Percentiles rank a stretch among this genome's conserved stretches.
These are phyloP conservation scores for Chlorella sp. DNA, from an alignment of 139 green algal species.

Conservation along the genomic window DNA sequence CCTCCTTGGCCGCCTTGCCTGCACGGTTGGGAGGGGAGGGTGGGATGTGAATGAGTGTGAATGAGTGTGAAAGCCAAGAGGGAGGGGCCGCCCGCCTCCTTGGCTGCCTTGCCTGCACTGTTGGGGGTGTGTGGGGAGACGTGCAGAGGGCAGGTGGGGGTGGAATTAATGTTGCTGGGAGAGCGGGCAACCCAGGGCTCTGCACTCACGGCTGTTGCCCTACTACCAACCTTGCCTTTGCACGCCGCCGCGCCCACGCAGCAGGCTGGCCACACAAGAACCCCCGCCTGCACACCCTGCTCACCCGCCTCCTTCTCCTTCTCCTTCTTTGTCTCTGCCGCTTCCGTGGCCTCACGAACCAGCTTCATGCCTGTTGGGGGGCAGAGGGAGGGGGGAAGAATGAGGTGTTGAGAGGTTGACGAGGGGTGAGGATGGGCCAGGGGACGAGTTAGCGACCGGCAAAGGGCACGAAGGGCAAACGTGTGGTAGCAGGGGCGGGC, in stretches of 20 bases:
- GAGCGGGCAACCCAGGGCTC: too few relatives aligned
- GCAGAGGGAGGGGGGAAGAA: neutral
- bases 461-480: too few relatives aligned
- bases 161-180: too few relatives aligned
- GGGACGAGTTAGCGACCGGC: too few relatives aligned
- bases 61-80: neutral
- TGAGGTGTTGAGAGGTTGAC: neutral
- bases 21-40: neutral
- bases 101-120: neutral
- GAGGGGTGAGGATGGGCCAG: neutral
- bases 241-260: too few relatives aligned
- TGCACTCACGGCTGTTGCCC: too few relatives aligned
- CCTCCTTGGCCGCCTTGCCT: slow-evolving; percentile 30
- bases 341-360: slow-evolving; percentile 81
- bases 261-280: neutral
- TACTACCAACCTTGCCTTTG: too few relatives aligned
- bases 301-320: slow-evolving; percentile 76
- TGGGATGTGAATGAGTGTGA: neutral
- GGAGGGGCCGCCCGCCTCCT: neutral
- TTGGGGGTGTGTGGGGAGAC: neutral
- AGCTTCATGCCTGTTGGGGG: slow-evolving; percentile 73
- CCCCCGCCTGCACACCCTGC: neutral
- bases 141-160: neutral
- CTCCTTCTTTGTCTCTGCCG: slow-evolving; percentile 67
- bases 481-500: too few relatives aligned